Evolutionary conservation across 2,329 filamentous ascomycete genomes (phyloP).

Genomic region (Biscogniauxia sp.): DNA sequence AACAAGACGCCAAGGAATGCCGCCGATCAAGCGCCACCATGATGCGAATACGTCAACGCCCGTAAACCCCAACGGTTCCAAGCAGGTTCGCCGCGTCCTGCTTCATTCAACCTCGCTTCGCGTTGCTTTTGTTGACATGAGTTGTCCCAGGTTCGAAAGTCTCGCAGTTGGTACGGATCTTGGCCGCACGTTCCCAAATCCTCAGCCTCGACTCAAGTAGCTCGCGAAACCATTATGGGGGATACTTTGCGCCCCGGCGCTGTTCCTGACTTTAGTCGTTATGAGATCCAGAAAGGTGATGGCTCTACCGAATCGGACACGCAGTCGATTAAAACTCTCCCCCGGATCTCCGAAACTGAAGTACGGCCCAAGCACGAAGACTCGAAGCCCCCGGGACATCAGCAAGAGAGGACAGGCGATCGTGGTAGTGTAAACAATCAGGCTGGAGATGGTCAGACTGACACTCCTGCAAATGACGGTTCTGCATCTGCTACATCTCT

Average conservation of each 20-base stretch:
- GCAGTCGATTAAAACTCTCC: conserved; percentile 31
- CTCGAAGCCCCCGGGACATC: conserved; percentile 18
- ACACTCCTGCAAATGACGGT: conserved; percentile 9
- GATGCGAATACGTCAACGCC: conserved; percentile 16
- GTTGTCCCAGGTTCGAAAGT: conserved; percentile 45
- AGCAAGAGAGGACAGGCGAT: conserved; percentile 9
- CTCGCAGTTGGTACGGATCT: conserved; percentile 62
- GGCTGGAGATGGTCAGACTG: conserved; percentile 9
- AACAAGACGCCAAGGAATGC: conserved; percentile 17
- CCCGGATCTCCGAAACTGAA: conserved; percentile 31
- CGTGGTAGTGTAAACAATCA: conserved; percentile 7
- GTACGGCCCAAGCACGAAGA: conserved; percentile 27
- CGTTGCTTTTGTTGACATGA: conserved; percentile 12
- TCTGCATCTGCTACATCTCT: conserved; percentile 16
- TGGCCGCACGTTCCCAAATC: conserved; percentile 58
- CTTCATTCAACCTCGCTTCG: not conserved
- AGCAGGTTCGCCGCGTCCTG: conserved; percentile 19
- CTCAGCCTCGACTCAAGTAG: conserved; percentile 57
- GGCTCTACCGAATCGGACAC: conserved; percentile 30
- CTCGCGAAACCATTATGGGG: conserved; percentile 59
- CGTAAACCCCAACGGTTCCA: conserved; percentile 13
- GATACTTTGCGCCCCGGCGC: conserved; percentile 49
- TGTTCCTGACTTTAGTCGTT: conserved; percentile 49
- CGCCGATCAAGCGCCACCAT: conserved; percentile 19
- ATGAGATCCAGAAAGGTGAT: conserved; percentile 44